Percentiles rank a stretch among this genome's conserved stretches.
phyloP scores from a whole-genome alignment of 495 filamentous ascomycete species.

The Penicillium atrosanguineum region DNA sequence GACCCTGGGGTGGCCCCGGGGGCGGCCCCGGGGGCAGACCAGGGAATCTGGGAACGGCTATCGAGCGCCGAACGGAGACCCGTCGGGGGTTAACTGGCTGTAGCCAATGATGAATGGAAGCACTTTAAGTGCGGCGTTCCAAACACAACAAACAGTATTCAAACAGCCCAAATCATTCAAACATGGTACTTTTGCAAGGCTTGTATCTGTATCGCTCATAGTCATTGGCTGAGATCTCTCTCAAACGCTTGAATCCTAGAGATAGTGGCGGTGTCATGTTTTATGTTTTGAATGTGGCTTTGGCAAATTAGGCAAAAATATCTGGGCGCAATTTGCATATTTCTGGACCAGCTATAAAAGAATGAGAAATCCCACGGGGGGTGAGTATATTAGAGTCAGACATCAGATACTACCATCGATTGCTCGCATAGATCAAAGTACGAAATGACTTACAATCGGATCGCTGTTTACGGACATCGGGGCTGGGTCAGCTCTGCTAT shows the following conservation, averaged over 20 bases:
- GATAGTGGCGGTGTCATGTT: no score
- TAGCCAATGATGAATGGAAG: not conserved
- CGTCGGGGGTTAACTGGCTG: no score
- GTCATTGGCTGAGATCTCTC: not conserved
- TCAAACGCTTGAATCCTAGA: not conserved
- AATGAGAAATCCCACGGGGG: no score
- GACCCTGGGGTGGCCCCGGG: no score
- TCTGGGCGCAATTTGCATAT: not conserved
- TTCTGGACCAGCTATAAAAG: not conserved
- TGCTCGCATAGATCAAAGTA: no score
- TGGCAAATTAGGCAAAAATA: not conserved
- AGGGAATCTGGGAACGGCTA: not conserved
- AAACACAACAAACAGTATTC: not conserved
- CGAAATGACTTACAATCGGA: constrained; percentile 20
- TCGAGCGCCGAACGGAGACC: not conserved
- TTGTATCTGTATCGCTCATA: not conserved
- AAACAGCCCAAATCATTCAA: not conserved
- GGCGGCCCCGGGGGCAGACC: no score
- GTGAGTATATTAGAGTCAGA: no score
- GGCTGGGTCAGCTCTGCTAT: constrained; percentile 21
- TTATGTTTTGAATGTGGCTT: no score
- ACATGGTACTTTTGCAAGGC: not conserved
- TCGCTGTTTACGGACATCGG: constrained; percentile 25
- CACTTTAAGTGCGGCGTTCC: not conserved
- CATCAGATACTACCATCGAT: no score